Evolutionary conservation across 129 eudicot genomes (phyloP), one percentile per base, ranked within the genome.

Genomic region (Flaveria bidentis): DNA sequence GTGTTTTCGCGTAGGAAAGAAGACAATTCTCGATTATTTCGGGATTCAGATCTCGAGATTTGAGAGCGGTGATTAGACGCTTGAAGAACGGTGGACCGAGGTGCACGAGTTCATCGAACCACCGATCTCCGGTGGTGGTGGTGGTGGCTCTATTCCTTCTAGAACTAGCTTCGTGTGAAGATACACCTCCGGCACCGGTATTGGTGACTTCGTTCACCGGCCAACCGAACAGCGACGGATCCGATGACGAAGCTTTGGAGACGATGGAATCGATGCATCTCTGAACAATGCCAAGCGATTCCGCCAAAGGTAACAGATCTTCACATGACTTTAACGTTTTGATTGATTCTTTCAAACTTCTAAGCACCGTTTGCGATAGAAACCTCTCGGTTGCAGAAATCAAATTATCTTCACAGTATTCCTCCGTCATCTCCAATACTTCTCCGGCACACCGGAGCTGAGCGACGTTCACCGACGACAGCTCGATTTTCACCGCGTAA

Each of bases 171-270:
- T 84, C 82, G 7, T 26, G 69, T 28, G 71, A 78, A 10, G 87
- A 41, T 44, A 9, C 72, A 9, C 23, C 73, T n/a, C 3, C 68
- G 26, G 57, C 42, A 64, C 17, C 53, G 1, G 79, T 44, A 74
- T 13, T 74, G 2, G 73, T 62, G 0, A 55, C 55, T 20, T 87
- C 96, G 12, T 74, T 86, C 18, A 95, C 89, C 70, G 99, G 99
- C 99, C 99, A 95, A 45, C 99, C 99, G 41, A 91, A 95, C 28
- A 95, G 33, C 15, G 95, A 74, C 64, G 97, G 97, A 87, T 89
- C 94, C 11, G 89, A 65, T 5, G 84, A 60, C 2, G 94, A 78
- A 51, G 99, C 97, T 62, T 71, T 87, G 23, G 87, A 57, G 9
- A 88, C 87, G 47, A 91, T 73, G 3, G 92, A 86, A 33, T 91